phyloP scores from a whole-genome alignment of 352 stramenopile genomes.

The Hyphochytrium catenoides region DNA sequence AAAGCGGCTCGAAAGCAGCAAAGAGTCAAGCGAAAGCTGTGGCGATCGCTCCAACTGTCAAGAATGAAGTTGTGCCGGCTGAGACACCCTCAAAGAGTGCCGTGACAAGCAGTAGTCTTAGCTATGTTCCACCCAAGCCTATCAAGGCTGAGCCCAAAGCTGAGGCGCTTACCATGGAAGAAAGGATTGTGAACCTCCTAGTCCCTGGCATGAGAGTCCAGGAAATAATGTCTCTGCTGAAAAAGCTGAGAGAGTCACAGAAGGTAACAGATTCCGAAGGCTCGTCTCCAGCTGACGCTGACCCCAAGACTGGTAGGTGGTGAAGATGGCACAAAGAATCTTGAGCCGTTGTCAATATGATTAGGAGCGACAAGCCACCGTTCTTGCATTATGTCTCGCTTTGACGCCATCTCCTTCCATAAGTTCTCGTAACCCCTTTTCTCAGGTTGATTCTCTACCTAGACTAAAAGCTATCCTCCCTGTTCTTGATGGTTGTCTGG shows the following conservation, averaged over 20 bases:
- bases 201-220: constrained; percentile 56
- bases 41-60: too few species aligned
- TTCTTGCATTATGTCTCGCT: background rate
- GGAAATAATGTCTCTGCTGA: constrained; percentile 60
- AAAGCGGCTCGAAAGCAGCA: too few species aligned
- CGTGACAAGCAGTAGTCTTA: too few species aligned
- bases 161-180: constrained; percentile 47
- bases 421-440: background rate
- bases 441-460: background rate
- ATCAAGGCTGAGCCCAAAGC: constrained; percentile 9
- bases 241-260: constrained; percentile 63
- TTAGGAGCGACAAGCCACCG: too few species aligned
- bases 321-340: too few species aligned
- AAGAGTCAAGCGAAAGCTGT: too few species aligned
- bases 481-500: background rate
- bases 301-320: constrained; percentile 43
- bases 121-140: too few species aligned
- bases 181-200: constrained; percentile 57
- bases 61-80: too few species aligned
- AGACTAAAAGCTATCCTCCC: background rate
- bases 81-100: too few species aligned
- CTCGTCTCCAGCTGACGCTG: constrained; percentile 52
- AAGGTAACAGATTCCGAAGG: constrained; percentile 65
- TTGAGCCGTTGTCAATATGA: too few species aligned
- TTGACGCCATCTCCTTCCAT: background rate